Evolutionary conservation across 2,329 filamentous ascomycete species (phyloP).

Genomic region (Phialophora verrucosa): DNA sequence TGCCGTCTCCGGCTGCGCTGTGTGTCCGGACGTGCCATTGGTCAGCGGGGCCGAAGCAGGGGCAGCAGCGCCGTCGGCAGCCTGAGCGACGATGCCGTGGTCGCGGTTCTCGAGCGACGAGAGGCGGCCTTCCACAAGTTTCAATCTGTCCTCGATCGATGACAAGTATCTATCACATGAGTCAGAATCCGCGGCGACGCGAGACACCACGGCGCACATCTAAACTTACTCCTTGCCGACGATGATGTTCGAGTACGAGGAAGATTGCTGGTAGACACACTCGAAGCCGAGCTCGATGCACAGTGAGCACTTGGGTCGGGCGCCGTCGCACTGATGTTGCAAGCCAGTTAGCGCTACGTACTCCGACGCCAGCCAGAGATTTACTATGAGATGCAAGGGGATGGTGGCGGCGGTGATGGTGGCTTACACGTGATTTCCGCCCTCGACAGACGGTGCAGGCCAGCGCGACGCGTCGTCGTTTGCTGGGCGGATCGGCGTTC

Average conservation of each 20-base stretch:
- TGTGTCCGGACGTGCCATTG: slow-evolving; percentile 13
- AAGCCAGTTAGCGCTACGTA: slow-evolving; percentile 2
- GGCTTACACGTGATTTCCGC: slow-evolving; percentile 25
- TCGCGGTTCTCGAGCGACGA: slow-evolving; percentile 15
- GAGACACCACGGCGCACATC: background rate
- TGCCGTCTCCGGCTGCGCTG: slow-evolving; percentile 5
- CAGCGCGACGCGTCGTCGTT: slow-evolving; percentile 23
- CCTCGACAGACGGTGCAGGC: slow-evolving; percentile 21
- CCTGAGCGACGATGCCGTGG: background rate
- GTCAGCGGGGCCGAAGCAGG: slow-evolving; percentile 2
- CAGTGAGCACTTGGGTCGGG: slow-evolving; percentile 50
- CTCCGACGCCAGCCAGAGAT: background rate
- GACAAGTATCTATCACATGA: slow-evolving; percentile 8
- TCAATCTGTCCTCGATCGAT: slow-evolving; percentile 21
- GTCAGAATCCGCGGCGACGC: background rate
- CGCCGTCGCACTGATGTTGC: slow-evolving; percentile 31
- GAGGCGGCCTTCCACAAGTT: slow-evolving; percentile 23
- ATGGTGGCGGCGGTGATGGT: background rate
- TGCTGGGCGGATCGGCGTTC: slow-evolving; percentile 15
- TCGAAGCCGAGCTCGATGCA: slow-evolving; percentile 51
- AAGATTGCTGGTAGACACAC: slow-evolving; percentile 46
- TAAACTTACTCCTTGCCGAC: slow-evolving; percentile 23
- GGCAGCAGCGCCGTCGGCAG: background rate
- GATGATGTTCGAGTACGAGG: slow-evolving; percentile 18
- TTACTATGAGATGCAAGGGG: too few species aligned